These are phyloP conservation scores for Beta vulgaris DNA, from an alignment of 148 eudicot species.

Conservation along the genomic window DNA sequence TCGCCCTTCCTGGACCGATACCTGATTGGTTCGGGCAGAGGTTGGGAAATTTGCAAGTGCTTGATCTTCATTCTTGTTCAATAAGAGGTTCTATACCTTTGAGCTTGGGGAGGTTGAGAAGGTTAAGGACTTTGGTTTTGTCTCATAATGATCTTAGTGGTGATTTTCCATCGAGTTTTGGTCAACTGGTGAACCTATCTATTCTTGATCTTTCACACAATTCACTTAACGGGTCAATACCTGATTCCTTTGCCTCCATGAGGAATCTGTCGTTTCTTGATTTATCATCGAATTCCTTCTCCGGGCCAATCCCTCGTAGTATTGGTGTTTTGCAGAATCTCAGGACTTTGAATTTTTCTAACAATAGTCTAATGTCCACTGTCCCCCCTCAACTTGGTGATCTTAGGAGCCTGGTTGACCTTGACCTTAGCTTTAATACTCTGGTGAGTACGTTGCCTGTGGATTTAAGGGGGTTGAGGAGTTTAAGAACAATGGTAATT, in stretches of 20 bases:
- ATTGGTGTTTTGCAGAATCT: conserved; percentile 60
- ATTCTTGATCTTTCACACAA: conserved; percentile 79
- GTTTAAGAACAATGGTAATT: conserved; percentile 49
- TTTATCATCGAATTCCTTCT: conserved; percentile 57
- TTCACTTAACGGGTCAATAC: conserved; percentile 55
- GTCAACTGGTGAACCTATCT: conserved; percentile 48
- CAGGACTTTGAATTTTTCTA: conserved; percentile 58
- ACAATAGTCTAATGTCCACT: conserved; percentile 54
- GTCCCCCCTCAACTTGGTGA: conserved; percentile 77
- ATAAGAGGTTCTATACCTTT: conserved; percentile 59
- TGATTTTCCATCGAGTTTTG: conserved; percentile 56
- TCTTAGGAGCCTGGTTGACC: conserved; percentile 65
- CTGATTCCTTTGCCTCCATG: conserved; percentile 44
- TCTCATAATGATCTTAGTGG: conserved; percentile 59
- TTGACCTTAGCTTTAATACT: conserved; percentile 74
- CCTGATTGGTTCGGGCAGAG: conserved; percentile 75
- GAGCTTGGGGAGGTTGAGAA: conserved; percentile 62
- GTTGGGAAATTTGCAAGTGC: conserved; percentile 46
- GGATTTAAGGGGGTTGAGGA: conserved; percentile 64
- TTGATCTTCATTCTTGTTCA: conserved; percentile 64
- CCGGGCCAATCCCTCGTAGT: conserved; percentile 58
- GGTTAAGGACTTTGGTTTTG: conserved; percentile 41
- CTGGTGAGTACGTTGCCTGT: conserved; percentile 46
- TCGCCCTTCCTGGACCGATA: conserved; percentile 63
- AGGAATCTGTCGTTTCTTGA: conserved; percentile 61